These are phyloP conservation scores for Fallopia convolvulus DNA, from an alignment of 148 eudicot species.

Conservation along the genomic window DNA sequence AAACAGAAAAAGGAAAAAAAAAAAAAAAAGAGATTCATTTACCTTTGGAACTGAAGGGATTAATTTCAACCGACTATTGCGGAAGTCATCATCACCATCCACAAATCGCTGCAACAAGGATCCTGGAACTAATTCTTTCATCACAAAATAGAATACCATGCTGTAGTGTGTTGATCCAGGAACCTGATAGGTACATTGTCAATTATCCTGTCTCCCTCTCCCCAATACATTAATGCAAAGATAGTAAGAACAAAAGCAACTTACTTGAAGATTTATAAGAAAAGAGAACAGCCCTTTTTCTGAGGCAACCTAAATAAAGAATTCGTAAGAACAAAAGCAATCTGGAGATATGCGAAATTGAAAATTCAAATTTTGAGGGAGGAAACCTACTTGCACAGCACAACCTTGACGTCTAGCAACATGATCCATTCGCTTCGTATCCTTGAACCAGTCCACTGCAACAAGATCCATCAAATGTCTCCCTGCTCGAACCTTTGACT, in stretches of 20 bases:
- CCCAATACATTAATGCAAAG: too few relatives aligned
- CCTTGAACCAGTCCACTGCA: slow-evolving; percentile 94
- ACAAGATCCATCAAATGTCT: slow-evolving; percentile 91
- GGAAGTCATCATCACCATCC: slow-evolving; percentile 98
- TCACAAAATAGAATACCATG: slow-evolving; percentile 91
- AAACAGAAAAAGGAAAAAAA: too few relatives aligned
- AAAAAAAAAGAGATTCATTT: not conserved
- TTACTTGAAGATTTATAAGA: slow-evolving; percentile 85
- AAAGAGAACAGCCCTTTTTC: slow-evolving; percentile 80
- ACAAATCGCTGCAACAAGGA: slow-evolving; percentile 94
- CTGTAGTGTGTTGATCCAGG: slow-evolving; percentile 87
- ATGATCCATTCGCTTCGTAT: slow-evolving; percentile 87
- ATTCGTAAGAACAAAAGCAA: too few relatives aligned
- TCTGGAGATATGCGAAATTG: too few relatives aligned
- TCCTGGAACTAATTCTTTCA: slow-evolving; percentile 59
- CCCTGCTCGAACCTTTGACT: slow-evolving; percentile 86
- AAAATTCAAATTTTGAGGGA: not conserved
- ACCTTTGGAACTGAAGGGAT: slow-evolving; percentile 99
- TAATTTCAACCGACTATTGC: slow-evolving; percentile 85
- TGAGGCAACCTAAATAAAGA: slow-evolving; percentile 63
- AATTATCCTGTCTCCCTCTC: slow-evolving; percentile 9
- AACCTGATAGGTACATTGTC: slow-evolving; percentile 37
- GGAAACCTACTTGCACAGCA: slow-evolving; percentile 67
- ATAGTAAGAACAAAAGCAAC: slow-evolving; percentile 17
- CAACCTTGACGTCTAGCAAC: slow-evolving; percentile 91